Evolutionary conservation across 202 grass and related monocot species (phyloP).

Genomic region (Dendrocalamus latiflorus): DNA sequence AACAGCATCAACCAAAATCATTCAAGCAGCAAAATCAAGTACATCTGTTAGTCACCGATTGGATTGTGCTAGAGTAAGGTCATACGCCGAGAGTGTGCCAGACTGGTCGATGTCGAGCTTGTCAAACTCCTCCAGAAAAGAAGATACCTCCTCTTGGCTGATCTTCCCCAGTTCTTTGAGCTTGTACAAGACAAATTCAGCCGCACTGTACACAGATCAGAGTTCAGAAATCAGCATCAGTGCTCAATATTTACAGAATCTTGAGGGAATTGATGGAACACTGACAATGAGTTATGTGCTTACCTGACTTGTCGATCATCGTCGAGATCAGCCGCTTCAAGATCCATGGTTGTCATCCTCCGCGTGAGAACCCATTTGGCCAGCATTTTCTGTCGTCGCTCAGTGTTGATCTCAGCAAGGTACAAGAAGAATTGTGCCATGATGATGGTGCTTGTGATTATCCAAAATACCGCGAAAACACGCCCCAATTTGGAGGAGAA

Average conservation of each 20-base stretch:
- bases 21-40: slow-evolving; percentile 16
- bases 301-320: slow-evolving; percentile 55
- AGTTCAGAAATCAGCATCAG: background rate
- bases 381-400: slow-evolving; percentile 66
- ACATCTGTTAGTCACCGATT: slow-evolving; percentile 18
- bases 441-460: slow-evolving; percentile 65
- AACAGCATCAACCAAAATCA: slow-evolving; percentile 18
- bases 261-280: background rate
- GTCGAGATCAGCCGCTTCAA: slow-evolving; percentile 93
- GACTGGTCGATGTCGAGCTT: slow-evolving; percentile 78
- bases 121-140: slow-evolving; percentile 86
- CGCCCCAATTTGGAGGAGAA: slow-evolving; percentile 70
- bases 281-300: slow-evolving; percentile 8
- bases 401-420: slow-evolving; percentile 71
- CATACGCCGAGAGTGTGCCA: slow-evolving; percentile 56
- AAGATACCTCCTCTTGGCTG: slow-evolving; percentile 76
- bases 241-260: background rate
- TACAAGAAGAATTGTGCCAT: slow-evolving; percentile 84
- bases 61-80: slow-evolving; percentile 54
- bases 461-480: slow-evolving; percentile 80
- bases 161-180: slow-evolving; percentile 96
- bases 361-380: too few species aligned
- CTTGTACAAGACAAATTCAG: slow-evolving; percentile 96
- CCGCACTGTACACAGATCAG: slow-evolving; percentile 54
- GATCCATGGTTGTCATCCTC: slow-evolving; percentile 75